These are phyloP conservation scores for Auricularia cornea DNA, from an alignment of 768 basidiomycete species.

Conservation along the genomic window DNA sequence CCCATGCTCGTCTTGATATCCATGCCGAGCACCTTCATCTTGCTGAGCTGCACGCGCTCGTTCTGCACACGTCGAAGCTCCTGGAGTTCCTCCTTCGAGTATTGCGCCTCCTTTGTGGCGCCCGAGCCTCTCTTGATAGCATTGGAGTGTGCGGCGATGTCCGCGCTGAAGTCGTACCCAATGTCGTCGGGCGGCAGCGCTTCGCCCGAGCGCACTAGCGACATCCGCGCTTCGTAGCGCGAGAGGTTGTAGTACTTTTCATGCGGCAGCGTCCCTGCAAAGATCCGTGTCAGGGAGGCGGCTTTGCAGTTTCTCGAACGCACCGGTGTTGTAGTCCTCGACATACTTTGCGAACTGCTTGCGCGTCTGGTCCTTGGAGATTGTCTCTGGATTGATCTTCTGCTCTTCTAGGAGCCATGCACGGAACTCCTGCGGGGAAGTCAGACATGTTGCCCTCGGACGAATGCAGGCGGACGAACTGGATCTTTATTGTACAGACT, in stretches of 20 bases:
- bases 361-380: slow-evolving; percentile 75
- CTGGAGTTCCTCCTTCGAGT: slow-evolving; percentile 54
- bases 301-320: slow-evolving; percentile 38
- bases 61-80: slow-evolving; percentile 78
- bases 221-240: slow-evolving; percentile 77
- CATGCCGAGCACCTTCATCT: slow-evolving; percentile 84
- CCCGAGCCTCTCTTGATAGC: slow-evolving; percentile 58
- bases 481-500: slow-evolving; percentile 73
- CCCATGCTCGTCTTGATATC: slow-evolving; percentile 79
- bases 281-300: too few relatives aligned
- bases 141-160: slow-evolving; percentile 67
- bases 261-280: slow-evolving; percentile 83
- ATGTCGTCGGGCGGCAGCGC: slow-evolving; percentile 14
- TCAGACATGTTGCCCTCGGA: slow-evolving; percentile 7
- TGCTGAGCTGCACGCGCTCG: slow-evolving; percentile 68
- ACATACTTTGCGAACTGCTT: slow-evolving; percentile 79
- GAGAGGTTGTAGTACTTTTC: slow-evolving; percentile 94
- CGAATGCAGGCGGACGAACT: neutral
- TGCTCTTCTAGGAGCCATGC: slow-evolving; percentile 92
- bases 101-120: slow-evolving; percentile 64
- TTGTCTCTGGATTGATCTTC: slow-evolving; percentile 81
- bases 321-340: slow-evolving; percentile 67
- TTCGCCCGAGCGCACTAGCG: slow-evolving; percentile 75
- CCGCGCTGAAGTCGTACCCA: slow-evolving; percentile 72
- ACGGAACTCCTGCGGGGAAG: slow-evolving; percentile 55